Evolutionary conservation across 2,329 filamentous ascomycete species (phyloP), one percentile per base, ranked within the genome.

Genomic region (Ophiognomonia clavigignenti-juglandacearum): DNA sequence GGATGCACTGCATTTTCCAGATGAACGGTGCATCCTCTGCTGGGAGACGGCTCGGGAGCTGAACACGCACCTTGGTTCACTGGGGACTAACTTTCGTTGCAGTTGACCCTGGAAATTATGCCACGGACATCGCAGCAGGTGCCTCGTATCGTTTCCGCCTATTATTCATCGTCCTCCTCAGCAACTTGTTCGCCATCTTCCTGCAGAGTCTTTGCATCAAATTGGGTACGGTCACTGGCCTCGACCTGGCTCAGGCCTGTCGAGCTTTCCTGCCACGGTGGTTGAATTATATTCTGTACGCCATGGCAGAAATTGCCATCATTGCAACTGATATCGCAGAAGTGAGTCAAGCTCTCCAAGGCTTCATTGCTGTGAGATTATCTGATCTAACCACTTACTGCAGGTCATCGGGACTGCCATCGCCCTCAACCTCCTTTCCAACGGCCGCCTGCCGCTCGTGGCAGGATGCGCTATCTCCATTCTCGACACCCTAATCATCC

Each of bases 311-410:
- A 61, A 66, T 74, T 4, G 82, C 83, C 50, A 87, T 87, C 48
- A 80, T 87, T 44, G 83, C 83, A 0, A 87, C 83, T 0, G 83
- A 87, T 60, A 80, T 87, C 53, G 83, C 83, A 47, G 83, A 86
- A 65, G 77, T 77, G 57, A 54, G 64, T 10, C 24, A 6, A 26
- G 10, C 24, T 10, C 6, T 26, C 24, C 14, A 14, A 2, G 19
- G 1, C 34, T 19, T 11, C 2, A 20, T 24, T 27, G 45, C 51
- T 58, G 40, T 58, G 23, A 7, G 24, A 3, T 11, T 23, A 16
- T 18, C 6, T 43, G 20, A 24, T 20, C 5, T 16, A 20, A 13
- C 20, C 18, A n/a, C 20, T 5, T 31, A 11, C 20, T 7, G 5
- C 43, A 75, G 73, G 83, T 86, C 18, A 86, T 87, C 54, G 83